phyloP scores from a whole-genome alignment of 805 yeast genomes.

The Torulaspora gathmanii region DNA sequence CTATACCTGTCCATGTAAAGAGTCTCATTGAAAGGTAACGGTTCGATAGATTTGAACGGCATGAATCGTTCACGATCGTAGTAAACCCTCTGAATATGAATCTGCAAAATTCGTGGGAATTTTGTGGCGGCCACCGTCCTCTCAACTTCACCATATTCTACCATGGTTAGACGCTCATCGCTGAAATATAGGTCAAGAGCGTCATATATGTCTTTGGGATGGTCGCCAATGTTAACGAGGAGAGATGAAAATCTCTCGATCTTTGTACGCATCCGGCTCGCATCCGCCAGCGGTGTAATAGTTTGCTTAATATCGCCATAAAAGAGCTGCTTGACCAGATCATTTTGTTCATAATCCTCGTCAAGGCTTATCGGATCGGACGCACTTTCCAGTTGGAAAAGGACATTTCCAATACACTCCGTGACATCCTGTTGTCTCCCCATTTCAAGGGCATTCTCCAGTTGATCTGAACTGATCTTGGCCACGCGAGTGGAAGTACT shows the following conservation, averaged over 20 bases:
- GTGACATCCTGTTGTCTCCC: slow-evolving; percentile 97
- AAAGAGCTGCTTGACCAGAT: slow-evolving; percentile 72
- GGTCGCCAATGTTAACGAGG: slow-evolving; percentile 80
- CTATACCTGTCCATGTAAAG: slow-evolving; percentile 85
- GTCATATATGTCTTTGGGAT: slow-evolving; percentile 84
- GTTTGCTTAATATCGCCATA: slow-evolving; percentile 83
- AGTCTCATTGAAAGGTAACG: slow-evolving; percentile 71
- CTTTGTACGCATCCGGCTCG: slow-evolving; percentile 43
- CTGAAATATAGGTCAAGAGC: slow-evolving; percentile 81
- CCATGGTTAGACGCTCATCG: slow-evolving; percentile 59
- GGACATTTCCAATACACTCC: slow-evolving; percentile 91
- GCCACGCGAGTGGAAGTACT: slow-evolving; percentile 31
- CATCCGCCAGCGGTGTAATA: slow-evolving; percentile 47
- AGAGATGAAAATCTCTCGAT: slow-evolving; percentile 75
- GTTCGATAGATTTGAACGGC: slow-evolving; percentile 79
- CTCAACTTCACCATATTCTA: slow-evolving; percentile 65
- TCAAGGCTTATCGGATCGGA: slow-evolving; percentile 62
- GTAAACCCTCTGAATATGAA: slow-evolving; percentile 91
- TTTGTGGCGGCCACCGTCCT: slow-evolving; percentile 66
- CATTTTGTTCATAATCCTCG: slow-evolving; percentile 75
- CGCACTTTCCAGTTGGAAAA: slow-evolving; percentile 87
- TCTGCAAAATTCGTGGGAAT: slow-evolving; percentile 78
- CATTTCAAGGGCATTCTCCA: slow-evolving; percentile 68
- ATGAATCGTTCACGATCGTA: slow-evolving; percentile 68
- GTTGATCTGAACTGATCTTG: slow-evolving; percentile 49